Evolutionary conservation across 352 stramenopile species (phyloP).

Genomic region (Phytophthora megakarya): DNA sequence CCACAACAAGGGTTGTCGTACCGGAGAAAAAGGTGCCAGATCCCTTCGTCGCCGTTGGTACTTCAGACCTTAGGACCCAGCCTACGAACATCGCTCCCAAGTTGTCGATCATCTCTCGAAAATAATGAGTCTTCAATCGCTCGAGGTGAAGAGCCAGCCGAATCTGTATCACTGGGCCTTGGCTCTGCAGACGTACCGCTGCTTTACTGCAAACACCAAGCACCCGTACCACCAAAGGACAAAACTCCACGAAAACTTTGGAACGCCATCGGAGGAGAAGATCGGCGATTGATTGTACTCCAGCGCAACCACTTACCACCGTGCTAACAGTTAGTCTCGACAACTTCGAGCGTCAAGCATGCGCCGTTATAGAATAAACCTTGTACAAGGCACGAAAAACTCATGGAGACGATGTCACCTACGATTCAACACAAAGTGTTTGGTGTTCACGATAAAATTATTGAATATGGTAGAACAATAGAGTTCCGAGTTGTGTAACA

Average conservation of each 20-base stretch:
- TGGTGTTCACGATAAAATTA: slow-evolving; percentile 12
- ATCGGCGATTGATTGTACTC: slow-evolving; percentile 70
- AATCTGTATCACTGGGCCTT: slow-evolving; percentile 18
- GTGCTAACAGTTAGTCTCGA: slow-evolving; percentile 29
- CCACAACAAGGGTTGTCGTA: slow-evolving; percentile 24
- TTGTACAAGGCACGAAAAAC: no score
- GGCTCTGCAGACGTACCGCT: slow-evolving; percentile 28
- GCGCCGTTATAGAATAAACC: no score
- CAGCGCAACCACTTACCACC: slow-evolving; percentile 54
- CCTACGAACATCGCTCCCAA: slow-evolving; percentile 22
- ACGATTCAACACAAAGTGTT: not conserved
- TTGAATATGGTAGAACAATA: no score
- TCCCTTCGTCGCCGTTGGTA: slow-evolving; percentile 22
- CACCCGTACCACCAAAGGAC: slow-evolving; percentile 51
- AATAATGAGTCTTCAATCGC: not conserved
- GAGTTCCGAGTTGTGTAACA: no score
- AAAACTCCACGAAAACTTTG: slow-evolving; percentile 77
- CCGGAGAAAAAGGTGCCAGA: slow-evolving; percentile 28
- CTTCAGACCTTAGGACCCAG: slow-evolving; percentile 34
- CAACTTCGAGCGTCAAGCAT: no score
- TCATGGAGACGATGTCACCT: not conserved
- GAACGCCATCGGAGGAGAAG: slow-evolving; percentile 78
- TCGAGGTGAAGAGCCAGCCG: slow-evolving; percentile 7
- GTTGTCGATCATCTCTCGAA: not conserved
- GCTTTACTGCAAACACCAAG: slow-evolving; percentile 67